These are phyloP conservation scores for Nyctanthes arbortristis DNA, from an alignment of 257 asterid species.

Conservation along the genomic window DNA sequence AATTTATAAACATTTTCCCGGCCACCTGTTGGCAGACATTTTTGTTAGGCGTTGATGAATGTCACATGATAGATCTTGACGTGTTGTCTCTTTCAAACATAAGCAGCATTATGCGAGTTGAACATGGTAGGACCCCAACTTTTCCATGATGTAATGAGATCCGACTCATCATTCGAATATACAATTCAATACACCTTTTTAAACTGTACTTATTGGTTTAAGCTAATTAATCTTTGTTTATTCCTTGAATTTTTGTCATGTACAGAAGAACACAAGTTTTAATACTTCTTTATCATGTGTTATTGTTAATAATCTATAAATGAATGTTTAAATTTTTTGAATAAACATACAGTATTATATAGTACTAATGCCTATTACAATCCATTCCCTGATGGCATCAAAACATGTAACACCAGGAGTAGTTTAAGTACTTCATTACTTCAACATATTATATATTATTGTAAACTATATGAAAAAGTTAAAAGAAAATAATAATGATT, in stretches of 20 bases:
- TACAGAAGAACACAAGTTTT: background rate
- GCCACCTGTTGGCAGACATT: background rate
- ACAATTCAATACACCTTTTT: background rate
- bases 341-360: conserved; percentile 6
- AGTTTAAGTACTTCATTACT: too few species aligned
- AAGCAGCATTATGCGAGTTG: conserved; percentile 20
- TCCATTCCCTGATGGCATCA: too few species aligned
- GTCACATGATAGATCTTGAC: conserved; percentile 34
- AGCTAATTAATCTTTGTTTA: background rate
- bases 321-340: too few species aligned
- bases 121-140: conserved; percentile 50
- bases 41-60: conserved; percentile 18
- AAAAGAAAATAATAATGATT: too few species aligned
- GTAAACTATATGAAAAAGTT: too few species aligned
- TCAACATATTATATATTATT: too few species aligned
- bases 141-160: conserved; percentile 12
- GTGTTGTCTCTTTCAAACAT: conserved; percentile 8
- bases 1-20: background rate
- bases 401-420: too few species aligned
- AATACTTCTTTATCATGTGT: background rate
- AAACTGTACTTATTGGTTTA: background rate
- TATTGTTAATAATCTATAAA: background rate
- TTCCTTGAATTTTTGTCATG: background rate
- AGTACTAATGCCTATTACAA: too few species aligned
- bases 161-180: conserved; percentile 29